Conservation (phyloP, 768 basidiomycete genomes). For the Russula foetens region DNA sequence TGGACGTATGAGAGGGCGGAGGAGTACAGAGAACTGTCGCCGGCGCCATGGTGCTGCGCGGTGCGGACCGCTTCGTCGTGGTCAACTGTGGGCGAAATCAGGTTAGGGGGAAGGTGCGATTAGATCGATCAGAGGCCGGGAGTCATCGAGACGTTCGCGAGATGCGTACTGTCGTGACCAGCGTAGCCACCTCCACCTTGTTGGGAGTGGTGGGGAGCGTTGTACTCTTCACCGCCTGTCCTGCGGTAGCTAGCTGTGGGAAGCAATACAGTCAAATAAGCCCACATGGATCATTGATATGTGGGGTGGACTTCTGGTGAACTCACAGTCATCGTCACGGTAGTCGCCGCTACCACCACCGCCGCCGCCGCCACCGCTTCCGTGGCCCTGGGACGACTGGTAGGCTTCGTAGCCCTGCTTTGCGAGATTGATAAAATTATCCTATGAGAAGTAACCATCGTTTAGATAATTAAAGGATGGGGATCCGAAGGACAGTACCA, state of each 20-base stretch:
- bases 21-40: conserved; percentile 48
- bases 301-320: background rate
- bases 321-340: conserved; percentile 36
- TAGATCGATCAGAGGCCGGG: conserved; percentile 7
- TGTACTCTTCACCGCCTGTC: conserved; percentile 62
- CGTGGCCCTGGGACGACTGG: conserved; percentile 22
- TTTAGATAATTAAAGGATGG: background rate
- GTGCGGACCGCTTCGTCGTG: conserved; percentile 50
- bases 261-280: conserved; percentile 8
- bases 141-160: background rate
- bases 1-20: conserved; percentile 45
- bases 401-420: conserved; percentile 56
- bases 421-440: conserved; percentile 60
- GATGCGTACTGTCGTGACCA: conserved; percentile 22
- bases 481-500: background rate
- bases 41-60: conserved; percentile 49
- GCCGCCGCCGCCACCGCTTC: background rate
- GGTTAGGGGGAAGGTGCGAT: background rate
- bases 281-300: background rate
- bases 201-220: conserved; percentile 41
- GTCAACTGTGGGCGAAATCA: conserved; percentile 40
- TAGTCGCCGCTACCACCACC: conserved; percentile 26
- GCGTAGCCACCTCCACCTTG: conserved; percentile 1
- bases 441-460: conserved; percentile 32
- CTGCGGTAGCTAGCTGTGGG: conserved; percentile 23